These are phyloP conservation scores for Xylaria nigripes DNA, from an alignment of 495 filamentous ascomycete genomes.

Conservation along the genomic window DNA sequence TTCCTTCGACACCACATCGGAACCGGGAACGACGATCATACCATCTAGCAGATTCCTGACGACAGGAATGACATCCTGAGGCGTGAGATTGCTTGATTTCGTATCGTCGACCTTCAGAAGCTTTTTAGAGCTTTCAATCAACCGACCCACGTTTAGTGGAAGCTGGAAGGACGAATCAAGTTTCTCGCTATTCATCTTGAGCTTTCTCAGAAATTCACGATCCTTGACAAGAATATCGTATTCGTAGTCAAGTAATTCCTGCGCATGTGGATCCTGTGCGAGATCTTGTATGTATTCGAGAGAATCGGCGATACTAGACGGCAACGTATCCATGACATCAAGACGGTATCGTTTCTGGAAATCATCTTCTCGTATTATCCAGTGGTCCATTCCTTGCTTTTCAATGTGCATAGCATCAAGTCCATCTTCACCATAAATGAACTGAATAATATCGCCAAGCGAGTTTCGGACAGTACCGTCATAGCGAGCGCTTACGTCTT, in stretches of 20 bases:
- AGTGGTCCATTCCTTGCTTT: constrained; percentile 78
- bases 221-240: constrained; percentile 70
- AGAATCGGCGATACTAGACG: constrained; percentile 58
- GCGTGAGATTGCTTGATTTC: constrained; percentile 79
- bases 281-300: constrained; percentile 86
- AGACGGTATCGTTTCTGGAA: constrained; percentile 77
- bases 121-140: constrained; percentile 80
- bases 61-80: constrained; percentile 76
- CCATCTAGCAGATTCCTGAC: constrained; percentile 68
- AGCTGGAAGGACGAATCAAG: constrained; percentile 78
- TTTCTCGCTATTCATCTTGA: constrained; percentile 42
- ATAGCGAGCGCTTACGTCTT: constrained; percentile 96
- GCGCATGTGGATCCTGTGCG: constrained; percentile 73
- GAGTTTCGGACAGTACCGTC: constrained; percentile 97
- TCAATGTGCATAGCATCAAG: constrained; percentile 87
- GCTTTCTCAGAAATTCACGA: constrained; percentile 64
- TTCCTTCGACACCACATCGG: constrained; percentile 72
- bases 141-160: constrained; percentile 81
- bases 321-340: constrained; percentile 79
- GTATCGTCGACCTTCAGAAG: constrained; percentile 84
- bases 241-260: constrained; percentile 78
- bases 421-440: constrained; percentile 95
- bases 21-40: constrained; percentile 75
- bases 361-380: constrained; percentile 60
- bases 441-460: constrained; percentile 92